Evolutionary conservation across 768 basidiomycete genomes (phyloP).

Genomic region (Tylopilus rubrobrunneus): DNA sequence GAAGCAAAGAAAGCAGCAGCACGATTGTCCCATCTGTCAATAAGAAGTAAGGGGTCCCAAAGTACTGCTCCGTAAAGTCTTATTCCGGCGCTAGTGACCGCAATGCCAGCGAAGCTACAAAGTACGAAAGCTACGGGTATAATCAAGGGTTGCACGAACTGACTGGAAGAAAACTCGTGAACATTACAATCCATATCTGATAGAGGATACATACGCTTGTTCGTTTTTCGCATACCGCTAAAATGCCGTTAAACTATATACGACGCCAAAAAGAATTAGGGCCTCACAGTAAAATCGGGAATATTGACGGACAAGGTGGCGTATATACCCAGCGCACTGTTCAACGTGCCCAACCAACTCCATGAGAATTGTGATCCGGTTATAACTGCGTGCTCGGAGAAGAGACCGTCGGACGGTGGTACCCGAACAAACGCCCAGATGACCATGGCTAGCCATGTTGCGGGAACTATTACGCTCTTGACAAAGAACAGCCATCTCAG

Average conservation of each 20-base stretch:
- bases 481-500: slow-evolving; percentile 74
- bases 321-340: slow-evolving; percentile 73
- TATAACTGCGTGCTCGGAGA: slow-evolving; percentile 47
- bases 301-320: slow-evolving; percentile 75
- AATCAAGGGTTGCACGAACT: slow-evolving; percentile 70
- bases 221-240: slow-evolving; percentile 73
- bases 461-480: slow-evolving; percentile 63
- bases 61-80: slow-evolving; percentile 62
- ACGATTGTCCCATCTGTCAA: slow-evolving; percentile 81
- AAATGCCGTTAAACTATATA: not conserved
- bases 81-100: slow-evolving; percentile 73
- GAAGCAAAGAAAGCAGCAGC: slow-evolving; percentile 82
- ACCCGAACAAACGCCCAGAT: slow-evolving; percentile 75
- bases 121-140: slow-evolving; percentile 80
- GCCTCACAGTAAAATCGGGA: slow-evolving; percentile 69
- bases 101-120: slow-evolving; percentile 74
- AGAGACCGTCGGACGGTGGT: slow-evolving; percentile 58
- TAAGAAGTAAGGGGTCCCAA: slow-evolving; percentile 72
- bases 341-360: slow-evolving; percentile 76
- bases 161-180: slow-evolving; percentile 34
- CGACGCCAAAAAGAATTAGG: not conserved
- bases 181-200: not conserved
- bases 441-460: slow-evolving; percentile 64
- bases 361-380: slow-evolving; percentile 58
- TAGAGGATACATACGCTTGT: slow-evolving; percentile 43